Evolutionary conservation across 441 rosid genomes (phyloP), one percentile per base, ranked within the genome.

Genomic region (Erodium texanum): DNA sequence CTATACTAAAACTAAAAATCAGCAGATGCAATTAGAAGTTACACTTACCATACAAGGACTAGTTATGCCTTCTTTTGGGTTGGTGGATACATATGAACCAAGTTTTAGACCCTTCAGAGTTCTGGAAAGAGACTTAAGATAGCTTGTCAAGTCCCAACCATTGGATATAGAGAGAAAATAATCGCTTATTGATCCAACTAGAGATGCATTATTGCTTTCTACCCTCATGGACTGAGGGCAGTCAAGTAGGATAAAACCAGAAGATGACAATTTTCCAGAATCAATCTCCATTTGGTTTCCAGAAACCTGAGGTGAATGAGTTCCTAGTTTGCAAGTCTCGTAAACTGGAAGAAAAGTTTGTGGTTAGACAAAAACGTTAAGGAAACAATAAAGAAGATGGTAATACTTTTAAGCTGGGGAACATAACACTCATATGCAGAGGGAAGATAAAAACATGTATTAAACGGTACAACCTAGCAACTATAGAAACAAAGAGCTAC

Each of bases 171-270:
- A 93, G 16, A 96, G 88, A 80, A 96, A 96, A 80, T 90, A 96
- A 76, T 96, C 99, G 32, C 98, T 96, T 75, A 93, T 86, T 24
- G 97, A 93, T 80, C 98, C 99, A 73, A 96, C 85, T 56, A 93
- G 93, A 70, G 97, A 96, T 68, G 98, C 85, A 73, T 85, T 88
- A 73, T 84, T 89, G 83, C 96, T 89, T 77, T 93, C 96, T 79
- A 92, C 93, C 87, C 93, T 96, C 99, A 96, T 88, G 66, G 99
- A 89, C 68, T 90, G 98, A 73, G 99, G 99, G 75, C 96, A 96
- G 84, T 90, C 96, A 74, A 92, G 90, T 63, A 90, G 85, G 72
- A 96, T 89, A 84, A 93, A 96, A 63, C 98, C 97, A 74, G 92
- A 77, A 68, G 87, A 76, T 24, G 90, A 84, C 48, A 73, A 75